phyloP scores from a whole-genome alignment of 306 rosid genomes.

The Cicer bijugum region DNA sequence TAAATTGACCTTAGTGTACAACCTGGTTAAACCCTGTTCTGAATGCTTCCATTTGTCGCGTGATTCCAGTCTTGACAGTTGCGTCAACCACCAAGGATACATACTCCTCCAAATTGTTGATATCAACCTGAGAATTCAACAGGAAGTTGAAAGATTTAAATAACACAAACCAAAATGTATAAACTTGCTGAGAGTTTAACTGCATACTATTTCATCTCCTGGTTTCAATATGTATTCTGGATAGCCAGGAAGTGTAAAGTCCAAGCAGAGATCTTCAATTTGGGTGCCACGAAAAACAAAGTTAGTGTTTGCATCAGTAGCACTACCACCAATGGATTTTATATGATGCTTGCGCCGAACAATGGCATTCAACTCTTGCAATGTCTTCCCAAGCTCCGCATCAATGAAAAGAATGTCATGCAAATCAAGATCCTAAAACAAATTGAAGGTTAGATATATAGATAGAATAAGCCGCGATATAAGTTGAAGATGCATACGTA shows the following conservation, averaged over 20 bases:
- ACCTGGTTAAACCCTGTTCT: conserved; percentile 98
- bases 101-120: conserved; percentile 88
- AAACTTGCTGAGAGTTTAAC: too few species aligned
- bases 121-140: conserved; percentile 68
- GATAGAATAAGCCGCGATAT: conserved; percentile 13
- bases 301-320: conserved; percentile 47
- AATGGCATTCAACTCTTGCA: conserved; percentile 83
- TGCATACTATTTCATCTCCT: conserved; percentile 79
- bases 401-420: conserved; percentile 86
- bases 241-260: conserved; percentile 93
- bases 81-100: conserved; percentile 82
- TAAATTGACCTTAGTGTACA: conserved; percentile 7
- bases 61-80: conserved; percentile 85
- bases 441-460: conserved; percentile 19
- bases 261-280: conserved; percentile 85
- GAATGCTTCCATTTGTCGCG: conserved; percentile 87
- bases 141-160: background rate
- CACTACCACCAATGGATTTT: conserved; percentile 55
- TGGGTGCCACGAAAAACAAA: conserved; percentile 70
- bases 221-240: conserved; percentile 80
- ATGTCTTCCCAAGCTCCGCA: conserved; percentile 86
- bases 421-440: conserved; percentile 92
- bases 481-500: background rate
- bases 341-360: conserved; percentile 72
- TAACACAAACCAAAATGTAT: background rate